Percentiles rank a stretch among this genome's conserved stretches.
Conservation (phyloP, 73 alveolate genomes). For the Symbiodinium pilosum region DNA sequence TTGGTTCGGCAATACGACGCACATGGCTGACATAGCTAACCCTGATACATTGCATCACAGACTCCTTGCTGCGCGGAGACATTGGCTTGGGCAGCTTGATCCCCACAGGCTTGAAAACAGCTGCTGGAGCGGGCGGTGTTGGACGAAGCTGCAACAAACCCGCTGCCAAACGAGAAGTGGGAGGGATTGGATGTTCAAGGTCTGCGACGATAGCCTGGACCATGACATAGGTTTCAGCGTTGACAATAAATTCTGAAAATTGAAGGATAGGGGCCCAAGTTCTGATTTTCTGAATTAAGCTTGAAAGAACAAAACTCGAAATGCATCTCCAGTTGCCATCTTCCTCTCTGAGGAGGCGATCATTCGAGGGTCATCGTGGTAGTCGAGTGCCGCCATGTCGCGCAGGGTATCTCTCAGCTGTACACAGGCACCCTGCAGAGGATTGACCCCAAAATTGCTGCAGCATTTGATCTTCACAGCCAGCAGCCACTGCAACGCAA, state of each 20-base stretch:
- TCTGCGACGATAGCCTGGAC: neutral
- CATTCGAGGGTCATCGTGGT: neutral
- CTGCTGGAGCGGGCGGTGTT: neutral
- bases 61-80: neutral
- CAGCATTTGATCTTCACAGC: too few relatives aligned
- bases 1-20: too few relatives aligned
- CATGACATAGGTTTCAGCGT: too few relatives aligned
- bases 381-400: neutral
- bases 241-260: too few relatives aligned
- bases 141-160: slow-evolving; percentile 2
- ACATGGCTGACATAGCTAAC: too few relatives aligned
- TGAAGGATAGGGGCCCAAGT: too few relatives aligned
- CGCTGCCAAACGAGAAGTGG: neutral
- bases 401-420: neutral
- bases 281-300: too few relatives aligned
- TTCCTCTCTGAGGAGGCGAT: neutral
- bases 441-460: neutral
- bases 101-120: neutral
- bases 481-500: too few relatives aligned
- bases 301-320: too few relatives aligned
- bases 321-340: too few relatives aligned
- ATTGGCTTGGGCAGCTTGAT: neutral
- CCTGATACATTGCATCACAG: too few relatives aligned
- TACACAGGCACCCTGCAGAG: neutral
- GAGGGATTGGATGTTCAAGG: neutral